These are phyloP conservation scores for Irpex rosettiformis DNA, from an alignment of 1,284 basidiomycete genomes.

Conservation along the genomic window DNA sequence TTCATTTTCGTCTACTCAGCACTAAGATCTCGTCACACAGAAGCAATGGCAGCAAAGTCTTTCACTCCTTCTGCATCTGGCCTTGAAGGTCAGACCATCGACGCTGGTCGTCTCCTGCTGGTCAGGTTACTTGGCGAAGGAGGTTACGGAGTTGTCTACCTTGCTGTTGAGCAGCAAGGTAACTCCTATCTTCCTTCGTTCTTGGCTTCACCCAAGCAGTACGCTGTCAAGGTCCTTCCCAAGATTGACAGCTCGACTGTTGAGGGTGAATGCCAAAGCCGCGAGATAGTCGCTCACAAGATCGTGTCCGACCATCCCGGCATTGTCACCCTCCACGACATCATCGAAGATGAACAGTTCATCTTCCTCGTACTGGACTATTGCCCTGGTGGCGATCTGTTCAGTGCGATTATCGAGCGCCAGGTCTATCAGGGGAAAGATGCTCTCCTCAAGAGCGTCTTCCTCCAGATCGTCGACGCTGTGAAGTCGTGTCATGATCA, in stretches of 20 bases:
- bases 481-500: slow-evolving; percentile 56
- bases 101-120: slow-evolving; percentile 31
- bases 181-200: slow-evolving; percentile 39
- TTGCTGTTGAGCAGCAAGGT: slow-evolving; percentile 38
- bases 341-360: slow-evolving; percentile 51
- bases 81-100: slow-evolving; percentile 24
- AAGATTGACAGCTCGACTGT: slow-evolving; percentile 46
- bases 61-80: slow-evolving; percentile 16
- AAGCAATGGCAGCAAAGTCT: slow-evolving; percentile 11
- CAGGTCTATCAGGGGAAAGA: slow-evolving; percentile 45
- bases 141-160: slow-evolving; percentile 33
- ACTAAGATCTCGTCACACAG: slow-evolving; percentile 1
- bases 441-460: slow-evolving; percentile 45
- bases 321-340: slow-evolving; percentile 55
- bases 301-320: slow-evolving; percentile 52
- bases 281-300: slow-evolving; percentile 41
- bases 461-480: slow-evolving; percentile 60
- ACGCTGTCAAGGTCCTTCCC: slow-evolving; percentile 63
- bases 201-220: slow-evolving; percentile 26
- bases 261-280: slow-evolving; percentile 20
- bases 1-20: background rate
- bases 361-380: slow-evolving; percentile 63
- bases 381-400: slow-evolving; percentile 61
- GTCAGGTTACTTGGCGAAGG: slow-evolving; percentile 40
- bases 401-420: slow-evolving; percentile 53